Percentiles rank a stretch among this genome's conserved stretches.
Evolutionary conservation across 2,329 filamentous ascomycete genomes (phyloP).

Genomic region (Aciculosporium take): DNA sequence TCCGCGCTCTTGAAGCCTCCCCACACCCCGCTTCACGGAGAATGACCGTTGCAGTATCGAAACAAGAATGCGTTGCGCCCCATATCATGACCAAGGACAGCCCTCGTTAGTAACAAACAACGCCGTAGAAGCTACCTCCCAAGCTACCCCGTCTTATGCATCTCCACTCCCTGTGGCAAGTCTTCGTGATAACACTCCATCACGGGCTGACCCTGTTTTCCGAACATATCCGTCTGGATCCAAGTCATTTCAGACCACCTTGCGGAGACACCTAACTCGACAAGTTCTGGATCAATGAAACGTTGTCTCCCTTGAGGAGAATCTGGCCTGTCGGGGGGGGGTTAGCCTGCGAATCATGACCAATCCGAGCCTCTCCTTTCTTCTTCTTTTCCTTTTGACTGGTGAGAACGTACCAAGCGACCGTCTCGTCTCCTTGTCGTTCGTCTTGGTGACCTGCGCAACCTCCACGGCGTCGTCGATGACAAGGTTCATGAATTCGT

Average conservation of each 20-base stretch:
- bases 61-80: background rate
- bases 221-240: background rate
- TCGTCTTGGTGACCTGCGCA: conserved; percentile 66
- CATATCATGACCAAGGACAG: background rate
- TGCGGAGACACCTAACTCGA: conserved; percentile 1
- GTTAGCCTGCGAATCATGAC: conserved; percentile 12
- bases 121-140: conserved; percentile 1
- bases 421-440: conserved; percentile 60
- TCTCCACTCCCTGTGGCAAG: background rate
- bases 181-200: background rate
- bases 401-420: conserved; percentile 51
- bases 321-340: conserved; percentile 53
- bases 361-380: background rate
- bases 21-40: background rate
- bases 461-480: conserved; percentile 93
- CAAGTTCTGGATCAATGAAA: conserved; percentile 58
- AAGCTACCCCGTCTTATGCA: background rate
- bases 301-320: conserved; percentile 76
- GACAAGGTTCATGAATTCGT: conserved; percentile 99
- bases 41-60: background rate
- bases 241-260: no score
- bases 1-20: background rate
- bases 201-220: background rate
- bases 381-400: no score
- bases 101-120: background rate